Base-by-base conservation (phyloP, 1,284 basidiomycete species). In the Ceratobasidium sp. region DNA sequence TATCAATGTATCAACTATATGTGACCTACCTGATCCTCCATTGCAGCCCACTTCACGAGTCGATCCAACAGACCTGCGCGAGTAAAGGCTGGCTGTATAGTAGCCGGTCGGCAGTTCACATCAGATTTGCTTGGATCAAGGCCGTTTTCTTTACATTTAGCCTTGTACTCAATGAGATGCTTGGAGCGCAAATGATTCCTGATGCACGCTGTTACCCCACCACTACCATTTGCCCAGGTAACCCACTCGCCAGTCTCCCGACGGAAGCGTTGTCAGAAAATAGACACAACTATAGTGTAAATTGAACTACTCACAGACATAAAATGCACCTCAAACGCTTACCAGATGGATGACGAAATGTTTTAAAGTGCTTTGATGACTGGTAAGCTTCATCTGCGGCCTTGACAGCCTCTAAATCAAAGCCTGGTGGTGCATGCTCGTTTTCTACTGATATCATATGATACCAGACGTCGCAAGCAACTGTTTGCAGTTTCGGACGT, bases 381-480 rank as follows among this genome's bases (percentile, higher is more conserved):
- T 59, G 56, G 27, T 59, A 59, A 27, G 6, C 14, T 8, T 15
- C 7, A 19, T 59, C 56, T 36, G 14, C 8, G 36, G 33, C 14
- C 8, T 56, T 24, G 17, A 17, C 17, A 24, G 31, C 24, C 11
- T 56, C 31, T 14, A 14, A 9, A 17, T 47, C 11, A 14, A 69
- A 24, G 31, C n/a, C 50, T 6, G 19, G 27, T 11, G 48, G 65
- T 56, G 2, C 9, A 8, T 14, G 6, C 15, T 17, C 7, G 4
- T 27, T 41, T 14, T 3, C 11, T 7, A 33, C 36, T 4, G 14
- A 8, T 9, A 6, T n/a, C 19, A 69, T 44, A 22, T 50, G 31
- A 19, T 22, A 50, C 65, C 65, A 69, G 7, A 69, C 22, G 19
- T 51, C 65, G 17, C 11, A 4, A n/a, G 65, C 65, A 9, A 19